Evolutionary conservation across 441 rosid species (phyloP).

Genomic region (Flueggea neowawraea): DNA sequence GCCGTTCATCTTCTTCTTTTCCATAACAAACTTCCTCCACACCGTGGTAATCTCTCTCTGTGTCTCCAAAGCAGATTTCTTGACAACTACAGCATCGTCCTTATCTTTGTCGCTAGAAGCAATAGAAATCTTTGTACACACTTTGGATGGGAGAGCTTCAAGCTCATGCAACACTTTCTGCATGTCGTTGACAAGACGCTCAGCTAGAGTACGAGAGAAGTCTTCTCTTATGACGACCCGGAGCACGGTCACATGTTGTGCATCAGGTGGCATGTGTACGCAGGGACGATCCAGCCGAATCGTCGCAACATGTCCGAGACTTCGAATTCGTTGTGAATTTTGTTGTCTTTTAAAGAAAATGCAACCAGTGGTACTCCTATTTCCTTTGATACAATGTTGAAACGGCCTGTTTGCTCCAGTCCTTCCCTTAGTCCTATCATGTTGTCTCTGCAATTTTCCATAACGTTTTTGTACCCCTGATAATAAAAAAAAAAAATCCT

Average conservation of each 20-base stretch:
- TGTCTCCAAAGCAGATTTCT: slow-evolving; percentile 42
- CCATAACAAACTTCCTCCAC: slow-evolving; percentile 47
- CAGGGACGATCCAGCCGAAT: slow-evolving; percentile 88
- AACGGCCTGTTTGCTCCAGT: slow-evolving; percentile 53
- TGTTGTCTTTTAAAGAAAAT: slow-evolving; percentile 71
- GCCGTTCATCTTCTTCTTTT: slow-evolving; percentile 35
- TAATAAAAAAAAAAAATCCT: too few relatives aligned
- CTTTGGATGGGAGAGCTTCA: slow-evolving; percentile 52
- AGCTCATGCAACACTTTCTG: slow-evolving; percentile 70
- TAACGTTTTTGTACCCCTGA: slow-evolving; percentile 65
- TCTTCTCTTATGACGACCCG: slow-evolving; percentile 89
- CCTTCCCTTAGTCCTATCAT: slow-evolving; percentile 60
- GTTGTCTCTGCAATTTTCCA: slow-evolving; percentile 86
- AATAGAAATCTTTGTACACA: slow-evolving; percentile 18
- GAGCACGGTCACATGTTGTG: slow-evolving; percentile 80
- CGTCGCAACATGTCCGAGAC: slow-evolving; percentile 73
- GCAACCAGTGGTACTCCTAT: slow-evolving; percentile 89
- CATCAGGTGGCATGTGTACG: slow-evolving; percentile 85
- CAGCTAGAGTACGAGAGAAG: slow-evolving; percentile 79
- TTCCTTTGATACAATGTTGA: slow-evolving; percentile 77
- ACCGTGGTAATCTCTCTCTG: slow-evolving; percentile 36
- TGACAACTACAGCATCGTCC: slow-evolving; percentile 11
- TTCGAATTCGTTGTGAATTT: slow-evolving; percentile 62
- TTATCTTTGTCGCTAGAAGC: slow-evolving; percentile 17
- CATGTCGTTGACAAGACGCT: slow-evolving; percentile 70